Evolutionary conservation across 352 stramenopile genomes (phyloP).

Genomic region (Globisporangium abappressorium): DNA sequence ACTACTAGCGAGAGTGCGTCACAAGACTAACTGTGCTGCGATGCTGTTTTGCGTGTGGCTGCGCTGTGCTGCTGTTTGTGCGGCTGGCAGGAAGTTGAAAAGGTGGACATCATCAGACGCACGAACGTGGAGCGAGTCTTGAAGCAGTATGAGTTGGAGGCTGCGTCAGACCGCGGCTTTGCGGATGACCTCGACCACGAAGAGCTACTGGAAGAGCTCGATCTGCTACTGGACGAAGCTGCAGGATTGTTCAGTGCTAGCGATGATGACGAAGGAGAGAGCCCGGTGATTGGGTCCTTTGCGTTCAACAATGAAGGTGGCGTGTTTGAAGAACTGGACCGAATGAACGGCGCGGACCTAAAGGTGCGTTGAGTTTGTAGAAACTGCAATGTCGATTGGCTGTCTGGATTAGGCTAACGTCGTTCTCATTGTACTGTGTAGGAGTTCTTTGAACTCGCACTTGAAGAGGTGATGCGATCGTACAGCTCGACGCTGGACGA

Average conservation of each 20-base stretch:
- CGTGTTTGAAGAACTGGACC: conserved; percentile 62
- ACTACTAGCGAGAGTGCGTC: neutral
- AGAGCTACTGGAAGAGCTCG: conserved; percentile 41
- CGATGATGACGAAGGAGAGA: conserved; percentile 28
- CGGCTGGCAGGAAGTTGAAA: conserved; percentile 22
- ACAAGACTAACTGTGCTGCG: neutral
- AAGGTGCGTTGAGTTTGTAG: conserved; percentile 33
- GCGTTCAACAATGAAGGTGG: conserved; percentile 55
- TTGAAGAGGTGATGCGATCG: conserved; percentile 58
- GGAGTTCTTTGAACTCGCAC: conserved; percentile 68
- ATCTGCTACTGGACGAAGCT: conserved; percentile 52
- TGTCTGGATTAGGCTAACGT: neutral
- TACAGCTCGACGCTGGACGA: conserved; percentile 54
- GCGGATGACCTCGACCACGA: conserved; percentile 23
- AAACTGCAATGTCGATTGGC: no score
- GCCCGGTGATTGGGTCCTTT: conserved; percentile 46
- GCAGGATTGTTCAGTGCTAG: conserved; percentile 36
- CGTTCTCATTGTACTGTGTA: conserved; percentile 9
- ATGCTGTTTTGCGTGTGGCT: neutral
- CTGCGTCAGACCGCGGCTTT: conserved; percentile 16
- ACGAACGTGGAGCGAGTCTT: conserved; percentile 58
- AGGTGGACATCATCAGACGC: conserved; percentile 32
- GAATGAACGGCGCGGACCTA: conserved; percentile 66
- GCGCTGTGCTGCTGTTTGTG: neutral
- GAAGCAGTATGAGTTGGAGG: conserved; percentile 64